Percentiles rank a stretch among this genome's conserved stretches.
phyloP scores from a whole-genome alignment of 257 asterid species.

The Nicotiana attenuata region DNA sequence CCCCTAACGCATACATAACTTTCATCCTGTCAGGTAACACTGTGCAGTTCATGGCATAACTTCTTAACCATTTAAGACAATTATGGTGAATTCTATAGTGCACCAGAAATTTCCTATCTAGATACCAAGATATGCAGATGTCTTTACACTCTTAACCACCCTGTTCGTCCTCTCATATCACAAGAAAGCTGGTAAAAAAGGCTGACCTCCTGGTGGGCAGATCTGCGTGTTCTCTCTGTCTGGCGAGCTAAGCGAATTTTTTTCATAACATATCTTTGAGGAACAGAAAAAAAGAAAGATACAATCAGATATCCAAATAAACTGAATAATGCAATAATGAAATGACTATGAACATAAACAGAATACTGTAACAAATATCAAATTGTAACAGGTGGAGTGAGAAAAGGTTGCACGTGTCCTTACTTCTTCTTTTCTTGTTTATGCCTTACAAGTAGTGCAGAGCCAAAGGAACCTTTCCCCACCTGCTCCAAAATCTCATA shows the following conservation, averaged over 20 bases:
- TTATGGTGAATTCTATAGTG: background rate
- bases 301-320: background rate
- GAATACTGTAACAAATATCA: background rate
- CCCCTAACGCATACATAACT: background rate
- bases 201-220: constrained; percentile 95
- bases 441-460: constrained; percentile 94
- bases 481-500: constrained; percentile 90
- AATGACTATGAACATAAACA: background rate
- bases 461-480: constrained; percentile 96
- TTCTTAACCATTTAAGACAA: background rate
- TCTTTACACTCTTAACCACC: background rate
- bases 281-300: constrained; percentile 9
- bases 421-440: constrained; percentile 90
- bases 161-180: background rate
- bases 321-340: background rate
- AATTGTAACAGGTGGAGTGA: background rate
- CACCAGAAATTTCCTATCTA: background rate
- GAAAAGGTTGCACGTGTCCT: constrained; percentile 20
- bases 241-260: constrained; percentile 99
- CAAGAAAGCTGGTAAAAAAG: background rate
- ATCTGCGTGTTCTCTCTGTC: constrained; percentile 93
- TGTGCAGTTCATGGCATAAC: background rate
- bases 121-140: background rate
- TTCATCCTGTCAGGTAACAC: background rate
- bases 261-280: constrained; percentile 86